Evolutionary conservation across 1,284 basidiomycete genomes (phyloP), one percentile per base, ranked within the genome.

Genomic region (Tilletia horrida): DNA sequence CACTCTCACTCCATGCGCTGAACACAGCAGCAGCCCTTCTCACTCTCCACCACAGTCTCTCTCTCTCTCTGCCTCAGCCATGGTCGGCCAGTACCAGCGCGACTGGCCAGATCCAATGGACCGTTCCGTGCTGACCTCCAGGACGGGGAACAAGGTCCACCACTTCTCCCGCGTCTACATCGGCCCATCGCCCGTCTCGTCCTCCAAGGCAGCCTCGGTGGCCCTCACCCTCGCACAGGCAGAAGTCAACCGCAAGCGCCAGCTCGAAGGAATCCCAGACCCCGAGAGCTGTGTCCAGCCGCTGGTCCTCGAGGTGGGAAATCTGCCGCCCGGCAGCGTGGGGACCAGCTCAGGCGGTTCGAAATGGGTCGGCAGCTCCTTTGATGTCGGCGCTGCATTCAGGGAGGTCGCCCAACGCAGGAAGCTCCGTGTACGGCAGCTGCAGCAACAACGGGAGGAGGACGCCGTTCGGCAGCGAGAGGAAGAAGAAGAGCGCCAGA

Each of bases 291-390:
- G 4, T 4, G 35, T 11, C 35, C 35, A 40, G 11, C 35, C 35
- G 11, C 35, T 40, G 35, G 35, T 11, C 6, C 35, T 40, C 35
- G 35, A 40, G 35, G 35, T 40, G 35, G 35, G 35, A 40, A 11
- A 40, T 31, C 29, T 77, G 6, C 59, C 31, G 8, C 70, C 73
- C 1, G 76, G 76, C 43, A 63, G 66, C 1, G 70, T 79, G 2
- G 77, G 77, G n/a, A 78, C 76, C 21, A 77, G 76, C 63, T 66
- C 68, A n/a, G 77, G 77, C 2, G 77, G 77, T 18, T 76, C 77
- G 6, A 77, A 77, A 31, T 79, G 77, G 77, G 73, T 80, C 14
- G 80, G 80, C 9, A 63, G 69, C 31, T 76, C 73, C 55, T 81
- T 80, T 59, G 70, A 76, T 63, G 67, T 81, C 9, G 80, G 80